Evolutionary conservation across 495 filamentous ascomycete genomes (phyloP), one percentile per base, ranked within the genome.

Genomic region (Tuber aestivum): DNA sequence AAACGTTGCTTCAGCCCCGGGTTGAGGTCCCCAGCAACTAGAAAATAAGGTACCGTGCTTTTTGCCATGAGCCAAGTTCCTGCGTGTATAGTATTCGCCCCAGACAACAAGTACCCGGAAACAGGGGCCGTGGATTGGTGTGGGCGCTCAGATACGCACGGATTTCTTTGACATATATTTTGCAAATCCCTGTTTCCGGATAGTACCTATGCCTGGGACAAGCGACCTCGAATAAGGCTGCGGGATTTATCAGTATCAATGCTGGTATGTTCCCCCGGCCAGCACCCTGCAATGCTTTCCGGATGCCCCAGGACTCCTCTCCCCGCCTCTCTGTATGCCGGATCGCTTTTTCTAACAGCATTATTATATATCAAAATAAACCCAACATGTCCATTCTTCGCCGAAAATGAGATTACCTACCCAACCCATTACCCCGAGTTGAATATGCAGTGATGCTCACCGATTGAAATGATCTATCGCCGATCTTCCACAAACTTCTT

Each of bases 191-290:
- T 42, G 41, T 42, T 42, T 14, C 41, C 41, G 41, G 41, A 10
- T 42, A 42, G 3, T 40, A 7, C 38, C 38, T 40, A 40, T 45
- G 42, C 42, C 18, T 45, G 14, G 42, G 42, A 20, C 42, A 45
- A 18, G 18, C 4, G 32, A 35, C 27, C 56, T 32, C 56, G 27
- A 27, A 20, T 35, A 27, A 65, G 3, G 16, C 32, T 65, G 56
- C 56, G 56, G 27, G 56, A 65, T 65, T 65, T 65, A 65, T 35
- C n/a, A 65, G 56, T 32, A 65, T 65, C 27, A 65, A 65, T 32
- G 21, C 44, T 18, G 44, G 44, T 18, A 32, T 14, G n/a, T 61
- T 5, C 48, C 10, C 56, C 56, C 12, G 3, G 56, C 0, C 10
- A 18, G 10, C 50, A 8, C 3, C 50, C 50, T 61, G 10, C 10